phyloP scores from a whole-genome alignment of 768 basidiomycete genomes.

The Trametes cinnabarina region DNA sequence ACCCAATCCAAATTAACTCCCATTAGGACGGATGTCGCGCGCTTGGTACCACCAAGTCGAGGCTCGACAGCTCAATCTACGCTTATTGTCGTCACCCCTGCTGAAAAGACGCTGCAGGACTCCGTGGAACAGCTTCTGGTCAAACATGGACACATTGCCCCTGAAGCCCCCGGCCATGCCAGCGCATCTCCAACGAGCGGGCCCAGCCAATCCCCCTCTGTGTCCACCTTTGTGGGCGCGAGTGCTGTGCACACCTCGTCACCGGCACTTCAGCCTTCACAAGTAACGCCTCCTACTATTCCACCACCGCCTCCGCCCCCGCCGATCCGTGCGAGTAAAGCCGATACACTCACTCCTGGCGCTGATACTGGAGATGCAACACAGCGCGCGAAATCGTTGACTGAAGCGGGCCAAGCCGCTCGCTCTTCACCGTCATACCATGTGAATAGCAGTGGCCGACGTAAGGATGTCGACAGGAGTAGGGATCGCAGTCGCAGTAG shows the following conservation, averaged over 20 bases:
- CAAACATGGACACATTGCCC: not conserved
- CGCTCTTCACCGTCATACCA: not conserved
- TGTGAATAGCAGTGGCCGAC: not conserved
- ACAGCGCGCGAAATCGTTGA: not conserved
- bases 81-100: not conserved
- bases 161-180: not conserved
- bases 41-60: not conserved
- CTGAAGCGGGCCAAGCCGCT: not conserved
- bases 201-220: not conserved
- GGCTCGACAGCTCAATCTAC: not conserved
- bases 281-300: not conserved
- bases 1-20: too few species aligned
- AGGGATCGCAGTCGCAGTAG: not conserved
- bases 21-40: not conserved
- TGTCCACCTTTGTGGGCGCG: not conserved
- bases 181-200: not conserved
- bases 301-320: not conserved
- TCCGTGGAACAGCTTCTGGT: not conserved
- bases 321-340: not conserved
- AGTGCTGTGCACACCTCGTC: not conserved
- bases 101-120: not conserved
- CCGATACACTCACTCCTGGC: not conserved
- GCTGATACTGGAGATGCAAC: not conserved
- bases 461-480: not conserved
- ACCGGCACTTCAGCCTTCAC: not conserved